Evolutionary conservation across 2,329 filamentous ascomycete genomes (phyloP), one percentile per base, ranked within the genome.

Genomic region (Rutstroemia sp.): DNA sequence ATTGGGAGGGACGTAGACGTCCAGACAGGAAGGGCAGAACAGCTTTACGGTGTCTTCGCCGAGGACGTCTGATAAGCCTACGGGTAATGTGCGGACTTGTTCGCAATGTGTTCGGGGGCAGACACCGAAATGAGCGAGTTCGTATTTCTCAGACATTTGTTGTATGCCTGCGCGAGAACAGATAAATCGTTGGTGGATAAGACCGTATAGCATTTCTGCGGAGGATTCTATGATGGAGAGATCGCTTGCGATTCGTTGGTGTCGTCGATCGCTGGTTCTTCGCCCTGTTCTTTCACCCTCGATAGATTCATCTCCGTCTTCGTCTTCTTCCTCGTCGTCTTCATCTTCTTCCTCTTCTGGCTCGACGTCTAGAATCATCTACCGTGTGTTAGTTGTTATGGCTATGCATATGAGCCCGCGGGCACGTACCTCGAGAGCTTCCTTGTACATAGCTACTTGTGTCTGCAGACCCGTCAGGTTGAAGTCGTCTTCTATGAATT

Each of bases 401-500:
- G 6, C 34, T 5, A 25, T 19, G 4, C 16, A 12, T 5, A 30
- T n/a, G 44, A 25, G 25, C 2, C 19, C 38, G 19, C 34, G 25
- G 34, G 17, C 44, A 60, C 67, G 51, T 73, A 86, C 83, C 78
- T 99, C 94, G 61, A 99, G 76, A 12, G 94, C 94, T 75, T 99
- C 94, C 74, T 97, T 99, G 73, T 99, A 99, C 89, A 96, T 96
- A 62, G 90, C 87, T 52, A 99, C 94, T 75, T 97, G 92, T 58
- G 86, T 88, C 73, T 96, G 91, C 67, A 99, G 78, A 50, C 94
- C 94, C 0, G 94, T 99, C 63, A 99, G 79, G 73, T 99, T 99
- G 79, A 99, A 99, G 73, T 99, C 94, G 83, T 99, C 94, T 73
- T 99, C 94, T 70, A 99, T 97, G 68, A 99, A 99, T 69, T 99